Evolutionary conservation across 2,329 filamentous ascomycete species (phyloP).

Genomic region (Elsinoe australis): DNA sequence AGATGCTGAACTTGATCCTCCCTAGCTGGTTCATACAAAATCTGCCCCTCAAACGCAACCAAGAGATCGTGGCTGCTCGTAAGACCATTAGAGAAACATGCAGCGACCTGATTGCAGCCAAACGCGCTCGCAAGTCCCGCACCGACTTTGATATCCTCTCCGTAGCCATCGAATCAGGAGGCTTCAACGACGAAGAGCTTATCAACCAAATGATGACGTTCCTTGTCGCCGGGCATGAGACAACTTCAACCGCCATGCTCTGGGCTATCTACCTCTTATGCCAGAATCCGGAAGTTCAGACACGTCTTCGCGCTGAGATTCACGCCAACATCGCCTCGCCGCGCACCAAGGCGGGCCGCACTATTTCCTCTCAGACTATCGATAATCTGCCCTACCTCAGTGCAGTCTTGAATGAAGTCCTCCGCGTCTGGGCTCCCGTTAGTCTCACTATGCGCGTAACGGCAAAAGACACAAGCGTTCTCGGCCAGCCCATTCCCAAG

Average conservation of each 20-base stretch:
- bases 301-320: slow-evolving; percentile 44
- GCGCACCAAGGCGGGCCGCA: slow-evolving; percentile 28
- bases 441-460: slow-evolving; percentile 62
- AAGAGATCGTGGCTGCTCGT: slow-evolving; percentile 51
- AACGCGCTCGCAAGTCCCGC: slow-evolving; percentile 50
- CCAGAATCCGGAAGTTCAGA: slow-evolving; percentile 43
- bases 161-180: slow-evolving; percentile 67
- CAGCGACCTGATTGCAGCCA: slow-evolving; percentile 60
- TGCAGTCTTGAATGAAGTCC: slow-evolving; percentile 68
- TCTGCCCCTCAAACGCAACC: slow-evolving; percentile 65
- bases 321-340: slow-evolving; percentile 40
- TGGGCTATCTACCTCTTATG: slow-evolving; percentile 50
- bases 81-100: slow-evolving; percentile 58
- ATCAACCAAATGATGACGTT: slow-evolving; percentile 87
- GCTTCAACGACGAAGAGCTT: slow-evolving; percentile 70
- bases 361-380: slow-evolving; percentile 50
- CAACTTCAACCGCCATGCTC: slow-evolving; percentile 46
- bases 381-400: slow-evolving; percentile 72
- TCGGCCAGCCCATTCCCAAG: slow-evolving; percentile 58
- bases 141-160: slow-evolving; percentile 67
- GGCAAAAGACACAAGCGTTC: slow-evolving; percentile 55
- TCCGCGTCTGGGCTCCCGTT: slow-evolving; percentile 66
- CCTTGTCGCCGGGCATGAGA: slow-evolving; percentile 60
- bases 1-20: slow-evolving; percentile 50
- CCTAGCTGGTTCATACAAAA: slow-evolving; percentile 53